Evolutionary conservation across 345 rosid species (phyloP).

Genomic region (Lumnitzera racemosa): DNA sequence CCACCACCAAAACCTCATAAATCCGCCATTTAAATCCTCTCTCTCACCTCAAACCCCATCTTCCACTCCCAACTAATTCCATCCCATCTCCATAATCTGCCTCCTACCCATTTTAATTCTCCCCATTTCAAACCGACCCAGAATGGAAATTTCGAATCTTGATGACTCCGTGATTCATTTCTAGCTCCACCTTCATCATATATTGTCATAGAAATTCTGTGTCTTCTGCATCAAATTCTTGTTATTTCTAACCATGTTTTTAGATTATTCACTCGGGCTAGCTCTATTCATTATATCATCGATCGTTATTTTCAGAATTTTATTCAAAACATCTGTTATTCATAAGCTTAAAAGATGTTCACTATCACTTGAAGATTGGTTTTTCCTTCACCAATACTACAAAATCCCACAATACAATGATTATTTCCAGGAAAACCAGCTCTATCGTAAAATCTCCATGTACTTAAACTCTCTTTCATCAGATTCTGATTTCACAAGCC

Average conservation of each 20-base stretch:
- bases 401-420: slow-evolving; percentile 42
- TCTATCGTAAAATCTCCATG: slow-evolving; percentile 33
- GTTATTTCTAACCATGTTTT: slow-evolving; percentile 1
- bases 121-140: too few species aligned
- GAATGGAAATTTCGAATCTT: too few species aligned
- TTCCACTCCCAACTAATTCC: neutral
- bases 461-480: slow-evolving; percentile 48
- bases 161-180: neutral
- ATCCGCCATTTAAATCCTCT: slow-evolving; percentile 3
- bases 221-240: too few species aligned
- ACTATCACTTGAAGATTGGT: slow-evolving; percentile 26
- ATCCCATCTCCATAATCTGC: neutral
- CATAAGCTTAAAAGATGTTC: slow-evolving; percentile 16
- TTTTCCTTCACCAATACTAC: slow-evolving; percentile 37
- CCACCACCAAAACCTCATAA: slow-evolving; percentile 1
- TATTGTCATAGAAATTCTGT: neutral
- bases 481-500: slow-evolving; percentile 50
- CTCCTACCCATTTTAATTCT: too few species aligned
- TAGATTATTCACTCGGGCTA: neutral
- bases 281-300: slow-evolving; percentile 5
- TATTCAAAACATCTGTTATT: slow-evolving; percentile 28
- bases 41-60: neutral
- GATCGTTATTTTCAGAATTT: slow-evolving; percentile 17
- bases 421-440: slow-evolving; percentile 41
- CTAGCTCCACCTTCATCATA: neutral